Base-by-base conservation (phyloP, 108 stramenopile species). In the Fragilaria radians region DNA sequence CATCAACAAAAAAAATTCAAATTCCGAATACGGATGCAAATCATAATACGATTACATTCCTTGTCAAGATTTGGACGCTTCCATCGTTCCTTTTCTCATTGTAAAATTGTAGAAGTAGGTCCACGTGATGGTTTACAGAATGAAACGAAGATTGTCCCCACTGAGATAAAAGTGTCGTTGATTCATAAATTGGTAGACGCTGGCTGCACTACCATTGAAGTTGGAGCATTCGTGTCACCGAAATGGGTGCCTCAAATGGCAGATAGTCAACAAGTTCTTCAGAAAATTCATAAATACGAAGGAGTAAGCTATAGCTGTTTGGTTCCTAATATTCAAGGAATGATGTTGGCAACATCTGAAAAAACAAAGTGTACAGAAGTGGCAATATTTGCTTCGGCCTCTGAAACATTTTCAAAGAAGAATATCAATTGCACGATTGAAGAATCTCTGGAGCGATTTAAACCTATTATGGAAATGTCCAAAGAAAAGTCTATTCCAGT, bases 181-280 rank as follows among this genome's bases (percentile, higher is more conserved):
- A 70, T 91, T 52, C 45, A 67, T 5, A 63, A 52, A 14, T 65
- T 95, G 52, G 60, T 72, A 23, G 48, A 69, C 0, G 82, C 91
- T 4, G 94, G 94, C 0, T 80, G 86, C 27, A 51, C 50, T 5
- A 46, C 45, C 46, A 81, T 95, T 46, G 94, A 95, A 76, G 77
- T 81, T 1, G 85, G 84, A 24, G 48, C 80, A 5, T 93, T 93
- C 59, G 94, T 95, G 1, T 88, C 88, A 22, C 88, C 89, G n/a
- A 91, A 86, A 65, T 92, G 88, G 86, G 88, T 95, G 25, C 94
- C 91, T 0, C 75, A 79, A 54, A 95, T 95, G 94, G 88, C 81
- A 14, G 83, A 91, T 59, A 62, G 71, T 5, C 26, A 25, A 1
- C 57, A 90, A 52, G 78, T 93, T 4, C 46, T 95, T 64, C n/a